A percentile compares a stretch with the other conserved stretches of the same genome.
phyloP scores from a whole-genome alignment of 1,139 yeast species.

The Hansenula sp. region DNA sequence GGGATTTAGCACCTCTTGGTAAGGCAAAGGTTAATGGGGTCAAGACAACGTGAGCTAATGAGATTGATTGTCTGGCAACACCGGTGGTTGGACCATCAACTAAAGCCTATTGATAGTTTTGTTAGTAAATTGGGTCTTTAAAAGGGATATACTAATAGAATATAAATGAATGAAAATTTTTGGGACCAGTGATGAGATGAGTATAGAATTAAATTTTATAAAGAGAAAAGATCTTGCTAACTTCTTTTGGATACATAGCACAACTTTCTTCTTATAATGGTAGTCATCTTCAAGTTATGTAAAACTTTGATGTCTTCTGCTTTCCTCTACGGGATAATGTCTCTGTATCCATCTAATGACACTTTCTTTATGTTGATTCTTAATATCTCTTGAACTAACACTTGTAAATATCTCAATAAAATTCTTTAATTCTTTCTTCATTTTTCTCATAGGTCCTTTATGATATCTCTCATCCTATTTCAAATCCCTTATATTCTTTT shows the following conservation, averaged over 20 bases:
- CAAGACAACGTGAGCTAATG: conserved; percentile 84
- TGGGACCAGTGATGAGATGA: background rate
- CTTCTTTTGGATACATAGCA: too few relatives aligned
- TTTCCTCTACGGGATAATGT: background rate
- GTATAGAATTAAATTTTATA: too few relatives aligned
- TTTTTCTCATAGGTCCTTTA: background rate
- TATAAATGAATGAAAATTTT: too few relatives aligned
- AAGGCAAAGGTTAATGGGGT: conserved; percentile 88
- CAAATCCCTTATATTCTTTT: background rate
- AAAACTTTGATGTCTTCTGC: background rate
- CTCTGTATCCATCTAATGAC: too few relatives aligned
- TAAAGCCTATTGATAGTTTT: conserved; percentile 52
- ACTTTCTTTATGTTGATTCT: too few relatives aligned
- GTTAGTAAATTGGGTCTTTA: conserved; percentile 15
- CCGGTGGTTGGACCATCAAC: conserved; percentile 91
- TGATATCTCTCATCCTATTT: background rate
- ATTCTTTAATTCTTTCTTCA: background rate
- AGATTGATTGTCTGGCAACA: conserved; percentile 88
- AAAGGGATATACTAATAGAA: too few relatives aligned
- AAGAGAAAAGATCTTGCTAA: too few relatives aligned
- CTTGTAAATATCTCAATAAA: background rate
- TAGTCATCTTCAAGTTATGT: too few relatives aligned
- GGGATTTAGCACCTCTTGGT: conserved; percentile 94
- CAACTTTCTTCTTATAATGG: background rate
- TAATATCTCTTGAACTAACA: background rate